Conservation (phyloP, 2,329 filamentous ascomycete species). For the Trichophyton rubrum region DNA sequence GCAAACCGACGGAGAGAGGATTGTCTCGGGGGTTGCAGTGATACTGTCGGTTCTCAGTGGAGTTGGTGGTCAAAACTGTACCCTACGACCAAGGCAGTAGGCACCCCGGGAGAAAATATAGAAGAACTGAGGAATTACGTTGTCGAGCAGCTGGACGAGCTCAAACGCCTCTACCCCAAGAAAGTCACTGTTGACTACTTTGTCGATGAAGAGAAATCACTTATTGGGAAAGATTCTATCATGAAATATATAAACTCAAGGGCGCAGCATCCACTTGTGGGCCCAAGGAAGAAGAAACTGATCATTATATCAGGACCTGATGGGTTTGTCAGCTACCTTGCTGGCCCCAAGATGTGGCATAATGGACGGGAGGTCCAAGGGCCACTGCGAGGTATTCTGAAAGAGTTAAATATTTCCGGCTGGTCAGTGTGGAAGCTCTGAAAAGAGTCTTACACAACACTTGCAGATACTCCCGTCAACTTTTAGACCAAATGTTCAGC, state of each 20-base stretch:
- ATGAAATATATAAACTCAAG: slow-evolving; percentile 18
- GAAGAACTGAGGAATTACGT: slow-evolving; percentile 28
- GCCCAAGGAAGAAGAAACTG: slow-evolving; percentile 31
- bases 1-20: slow-evolving; percentile 58
- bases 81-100: background rate
- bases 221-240: slow-evolving; percentile 48
- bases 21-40: slow-evolving; percentile 48
- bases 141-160: slow-evolving; percentile 48
- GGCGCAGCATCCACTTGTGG: slow-evolving; percentile 12
- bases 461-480: background rate
- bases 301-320: slow-evolving; percentile 84
- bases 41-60: slow-evolving; percentile 25
- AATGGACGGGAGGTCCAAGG: slow-evolving; percentile 65
- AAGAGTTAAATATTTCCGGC: slow-evolving; percentile 44
- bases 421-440: slow-evolving; percentile 50
- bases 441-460: slow-evolving; percentile 10
- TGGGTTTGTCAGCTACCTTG: slow-evolving; percentile 71
- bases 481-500: too few species aligned
- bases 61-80: slow-evolving; percentile 25
- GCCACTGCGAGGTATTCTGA: slow-evolving; percentile 55
- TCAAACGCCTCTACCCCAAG: slow-evolving; percentile 47
- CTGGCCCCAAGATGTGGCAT: slow-evolving; percentile 66
- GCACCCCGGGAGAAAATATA: background rate
- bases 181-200: slow-evolving; percentile 59
- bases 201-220: slow-evolving; percentile 64